These are phyloP conservation scores for Berkeleyomyces basicola DNA, from an alignment of 2,329 filamentous ascomycete genomes.

Conservation along the genomic window DNA sequence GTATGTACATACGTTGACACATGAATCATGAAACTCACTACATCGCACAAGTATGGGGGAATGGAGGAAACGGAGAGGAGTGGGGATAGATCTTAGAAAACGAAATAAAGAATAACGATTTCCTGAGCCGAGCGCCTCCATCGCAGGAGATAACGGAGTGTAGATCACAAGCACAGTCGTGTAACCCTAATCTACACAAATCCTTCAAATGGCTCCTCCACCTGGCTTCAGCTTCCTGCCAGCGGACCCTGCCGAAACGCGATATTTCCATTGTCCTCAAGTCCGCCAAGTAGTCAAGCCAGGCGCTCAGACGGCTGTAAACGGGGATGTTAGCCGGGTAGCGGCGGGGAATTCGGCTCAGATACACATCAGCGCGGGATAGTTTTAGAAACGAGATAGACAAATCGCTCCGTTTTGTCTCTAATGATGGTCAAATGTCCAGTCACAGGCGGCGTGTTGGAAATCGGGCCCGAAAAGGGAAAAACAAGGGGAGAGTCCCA, in stretches of 20 bases:
- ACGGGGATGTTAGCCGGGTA: slow-evolving; percentile 3
- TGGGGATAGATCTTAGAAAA: no score
- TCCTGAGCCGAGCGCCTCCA: no score
- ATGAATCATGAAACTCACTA: no score
- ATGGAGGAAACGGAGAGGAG: no score
- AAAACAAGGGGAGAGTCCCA: background rate
- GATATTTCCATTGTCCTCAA: background rate
- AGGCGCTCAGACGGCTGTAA: background rate
- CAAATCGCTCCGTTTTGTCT: background rate
- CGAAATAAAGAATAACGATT: no score
- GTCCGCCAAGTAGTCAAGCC: background rate
- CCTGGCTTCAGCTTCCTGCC: background rate
- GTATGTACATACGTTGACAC: no score
- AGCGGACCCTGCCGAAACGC: background rate
- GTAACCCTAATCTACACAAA: background rate
- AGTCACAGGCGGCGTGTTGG: background rate
- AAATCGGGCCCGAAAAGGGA: background rate
- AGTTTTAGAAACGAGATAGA: background rate
- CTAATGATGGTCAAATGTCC: background rate
- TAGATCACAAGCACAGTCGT: background rate
- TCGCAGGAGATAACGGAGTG: no score
- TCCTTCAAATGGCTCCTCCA: background rate
- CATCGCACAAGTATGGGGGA: no score
- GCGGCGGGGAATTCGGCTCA: background rate
- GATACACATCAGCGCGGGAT: background rate